These are phyloP conservation scores for Trifolium fragiferum DNA, from an alignment of 306 rosid genomes.

Conservation along the genomic window DNA sequence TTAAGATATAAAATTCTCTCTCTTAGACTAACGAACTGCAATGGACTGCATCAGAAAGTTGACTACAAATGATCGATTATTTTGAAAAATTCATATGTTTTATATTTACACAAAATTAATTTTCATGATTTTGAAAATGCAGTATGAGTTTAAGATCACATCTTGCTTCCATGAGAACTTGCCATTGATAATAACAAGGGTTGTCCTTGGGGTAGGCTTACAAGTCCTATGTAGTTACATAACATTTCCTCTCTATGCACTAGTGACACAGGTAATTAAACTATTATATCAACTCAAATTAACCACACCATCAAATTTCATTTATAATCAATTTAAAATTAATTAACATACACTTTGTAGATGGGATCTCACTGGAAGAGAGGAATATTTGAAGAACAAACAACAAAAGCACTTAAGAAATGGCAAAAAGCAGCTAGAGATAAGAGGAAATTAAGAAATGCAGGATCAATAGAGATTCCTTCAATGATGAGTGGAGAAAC, in stretches of 20 bases:
- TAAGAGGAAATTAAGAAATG: slow-evolving; percentile 49
- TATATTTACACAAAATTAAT: background rate
- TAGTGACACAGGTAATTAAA: slow-evolving; percentile 62
- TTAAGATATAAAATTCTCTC: no score
- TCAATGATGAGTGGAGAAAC: slow-evolving; percentile 63
- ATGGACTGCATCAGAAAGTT: background rate
- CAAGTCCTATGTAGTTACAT: slow-evolving; percentile 71
- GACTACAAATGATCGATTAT: background rate
- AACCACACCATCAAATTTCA: background rate
- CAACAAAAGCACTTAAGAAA: slow-evolving; percentile 65
- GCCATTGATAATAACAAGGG: slow-evolving; percentile 51
- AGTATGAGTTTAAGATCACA: slow-evolving; percentile 57
- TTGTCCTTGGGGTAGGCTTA: slow-evolving; percentile 56
- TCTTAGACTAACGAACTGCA: background rate
- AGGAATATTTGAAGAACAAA: slow-evolving; percentile 74
- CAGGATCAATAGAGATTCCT: slow-evolving; percentile 31
- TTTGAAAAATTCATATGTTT: background rate
- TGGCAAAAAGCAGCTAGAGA: slow-evolving; percentile 67
- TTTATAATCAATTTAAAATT: background rate
- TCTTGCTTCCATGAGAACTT: slow-evolving; percentile 72
- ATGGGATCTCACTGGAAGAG: slow-evolving; percentile 82
- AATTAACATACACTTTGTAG: slow-evolving; percentile 36
- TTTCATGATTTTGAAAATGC: slow-evolving; percentile 16
- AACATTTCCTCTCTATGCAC: slow-evolving; percentile 69
- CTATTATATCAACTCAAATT: slow-evolving; percentile 1